Base-by-base conservation (phyloP, 331 rosid genomes). In the Spiraea crenata region DNA sequence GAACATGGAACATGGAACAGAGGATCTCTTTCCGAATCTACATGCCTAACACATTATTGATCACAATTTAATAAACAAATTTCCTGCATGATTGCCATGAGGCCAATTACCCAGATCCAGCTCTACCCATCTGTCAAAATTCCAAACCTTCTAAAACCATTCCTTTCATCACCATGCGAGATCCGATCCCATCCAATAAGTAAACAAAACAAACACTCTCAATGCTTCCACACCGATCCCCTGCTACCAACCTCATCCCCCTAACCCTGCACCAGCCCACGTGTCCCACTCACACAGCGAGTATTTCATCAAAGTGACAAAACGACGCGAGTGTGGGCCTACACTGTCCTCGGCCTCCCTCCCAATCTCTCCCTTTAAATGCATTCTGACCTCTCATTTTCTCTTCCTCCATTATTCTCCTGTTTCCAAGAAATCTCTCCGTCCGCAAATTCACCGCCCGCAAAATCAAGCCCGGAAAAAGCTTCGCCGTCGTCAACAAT, bases 341-440 rank as follows among this genome's bases (percentile, higher is more conserved):
- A 20, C 25, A 38, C 34, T 20, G 47, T 44, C 38, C 52, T 63
- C 35, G 58, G 60, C 37, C 74, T 80, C 72, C 72, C 69, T 69
- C 47, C 57, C 10, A 59, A 59, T 65, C 50, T 25, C 65, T 59
- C 63, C 74, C 66, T 70, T 63, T 65, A 70, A 63, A 75, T 84
- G 64, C 35, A 31, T 54, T 48, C 73, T 9, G 63, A 7, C 79
- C 71, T 38, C 54, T 52, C 72, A 2, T 63, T 55, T 19, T 65
- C 46, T 4, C 12, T 52, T 16, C 19, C 47, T 37, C 34, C 3
- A 19, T 54, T 37, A 7, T 17, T 41, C 47, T 61, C 8, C 45
- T 41, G 45, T 17, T 31, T 39, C 20, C 10, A 25, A 25, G 31
- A 25, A 25, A 25, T 41, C 41, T 4, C 14, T 11, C n/a, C 55